Evolutionary conservation across 257 asterid genomes (phyloP).

Genomic region (Craterostigma plantagineum): DNA sequence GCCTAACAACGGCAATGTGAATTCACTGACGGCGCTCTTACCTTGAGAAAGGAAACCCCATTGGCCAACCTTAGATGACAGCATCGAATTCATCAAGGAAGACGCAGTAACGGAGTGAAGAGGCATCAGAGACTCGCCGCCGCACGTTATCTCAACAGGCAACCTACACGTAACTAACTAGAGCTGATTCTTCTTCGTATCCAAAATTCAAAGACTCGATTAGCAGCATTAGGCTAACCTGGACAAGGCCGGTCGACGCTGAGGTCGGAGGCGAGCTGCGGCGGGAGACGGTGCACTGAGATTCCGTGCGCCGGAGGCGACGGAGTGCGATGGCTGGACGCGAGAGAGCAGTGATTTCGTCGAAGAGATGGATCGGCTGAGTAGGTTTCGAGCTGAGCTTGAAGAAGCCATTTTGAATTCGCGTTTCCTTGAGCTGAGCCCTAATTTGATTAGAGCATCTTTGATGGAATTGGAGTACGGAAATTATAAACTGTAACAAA

Average conservation of each 20-base stretch:
- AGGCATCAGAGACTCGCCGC: constrained; percentile 42
- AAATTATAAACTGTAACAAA: too few relatives aligned
- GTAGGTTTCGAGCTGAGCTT: too few relatives aligned
- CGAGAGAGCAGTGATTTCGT: constrained; percentile 12
- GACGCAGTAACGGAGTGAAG: constrained; percentile 65
- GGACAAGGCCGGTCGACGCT: constrained; percentile 18
- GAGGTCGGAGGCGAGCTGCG: constrained; percentile 15
- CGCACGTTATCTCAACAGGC: constrained; percentile 36
- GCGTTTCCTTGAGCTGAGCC: too few relatives aligned
- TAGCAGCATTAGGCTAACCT: constrained; percentile 16
- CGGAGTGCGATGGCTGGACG: constrained; percentile 11
- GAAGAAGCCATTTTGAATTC: too few relatives aligned
- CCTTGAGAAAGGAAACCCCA: constrained; percentile 74
- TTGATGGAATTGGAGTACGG: too few relatives aligned
- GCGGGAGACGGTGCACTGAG: constrained; percentile 23
- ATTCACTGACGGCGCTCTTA: constrained; percentile 3
- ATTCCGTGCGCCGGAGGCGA: constrained; percentile 18
- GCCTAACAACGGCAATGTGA: neutral
- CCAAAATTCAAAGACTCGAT: neutral
- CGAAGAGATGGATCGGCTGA: too few relatives aligned
- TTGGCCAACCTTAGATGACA: constrained; percentile 44
- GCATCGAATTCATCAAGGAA: constrained; percentile 47
- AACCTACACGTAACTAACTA: constrained; percentile 22
- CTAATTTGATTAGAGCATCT: too few relatives aligned
- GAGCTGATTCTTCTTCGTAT: neutral